Conservation (phyloP, 306 rosid genomes). For the Luffa acutangula region DNA sequence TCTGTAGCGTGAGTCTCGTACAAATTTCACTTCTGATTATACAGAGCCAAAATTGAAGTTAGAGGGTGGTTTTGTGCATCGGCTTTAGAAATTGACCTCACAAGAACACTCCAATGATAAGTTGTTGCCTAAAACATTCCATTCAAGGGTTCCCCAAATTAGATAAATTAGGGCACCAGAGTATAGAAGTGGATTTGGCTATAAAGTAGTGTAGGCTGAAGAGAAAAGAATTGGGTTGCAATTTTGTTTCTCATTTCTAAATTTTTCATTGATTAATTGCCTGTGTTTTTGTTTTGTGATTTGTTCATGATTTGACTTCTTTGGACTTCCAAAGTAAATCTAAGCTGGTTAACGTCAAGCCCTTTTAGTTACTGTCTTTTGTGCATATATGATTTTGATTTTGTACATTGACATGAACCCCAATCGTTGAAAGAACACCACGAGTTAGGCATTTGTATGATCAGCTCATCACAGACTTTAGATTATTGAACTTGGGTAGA, state of each 20-base stretch:
- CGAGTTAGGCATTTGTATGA: background rate
- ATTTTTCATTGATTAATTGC: background rate
- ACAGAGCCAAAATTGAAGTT: background rate
- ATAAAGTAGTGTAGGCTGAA: background rate
- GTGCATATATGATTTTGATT: background rate
- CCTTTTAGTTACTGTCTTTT: background rate
- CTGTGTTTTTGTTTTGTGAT: background rate
- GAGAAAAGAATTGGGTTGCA: background rate
- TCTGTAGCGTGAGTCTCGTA: conserved; percentile 14
- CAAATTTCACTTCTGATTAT: background rate
- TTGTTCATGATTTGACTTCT: background rate
- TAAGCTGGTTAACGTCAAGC: background rate
- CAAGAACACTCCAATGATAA: background rate
- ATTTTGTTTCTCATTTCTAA: background rate
- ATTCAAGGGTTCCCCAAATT: background rate
- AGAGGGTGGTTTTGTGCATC: background rate
- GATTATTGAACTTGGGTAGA: background rate
- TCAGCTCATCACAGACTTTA: background rate
- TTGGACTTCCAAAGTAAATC: background rate
- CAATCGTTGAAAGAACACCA: background rate
- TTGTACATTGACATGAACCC: background rate
- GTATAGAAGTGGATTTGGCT: background rate
- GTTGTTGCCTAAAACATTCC: background rate
- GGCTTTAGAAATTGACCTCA: background rate
- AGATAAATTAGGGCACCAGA: background rate